Evolutionary conservation across 1,139 yeast species (phyloP), one percentile per base, ranked within the genome.

Genomic region (Yamadazyma sp.): DNA sequence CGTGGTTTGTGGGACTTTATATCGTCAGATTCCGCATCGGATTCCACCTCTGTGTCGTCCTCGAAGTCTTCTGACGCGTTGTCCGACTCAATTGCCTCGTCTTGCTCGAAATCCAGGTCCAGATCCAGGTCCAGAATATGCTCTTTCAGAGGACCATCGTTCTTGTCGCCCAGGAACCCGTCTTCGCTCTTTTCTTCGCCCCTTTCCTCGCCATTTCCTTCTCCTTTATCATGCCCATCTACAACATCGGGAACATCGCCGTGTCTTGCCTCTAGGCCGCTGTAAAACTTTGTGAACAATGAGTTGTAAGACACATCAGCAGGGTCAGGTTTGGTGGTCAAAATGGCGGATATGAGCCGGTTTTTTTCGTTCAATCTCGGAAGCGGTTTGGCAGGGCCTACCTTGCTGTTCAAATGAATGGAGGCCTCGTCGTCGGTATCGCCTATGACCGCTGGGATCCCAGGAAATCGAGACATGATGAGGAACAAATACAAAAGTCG

Each of bases 351-450:
- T 12, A 55, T 48, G 21, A 42, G 40, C 32, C 39, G 34, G 24
- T 46, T 48, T 16, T 42, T 42, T 14, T 33, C 34, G 18, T 35
- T 35, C 45, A 42, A 27, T 22, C 35, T 17, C 9, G 51, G 53
- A 13, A 69, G 52, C 1, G 77, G 76, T 11, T 52, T 48, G 1
- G 74, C 63, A 1, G 69, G 70, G 0, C 75, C 74, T 2, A 71
- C 64, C 7, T 53, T 57, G 29, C 62, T 54, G 40, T 65, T 57
- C 18, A 68, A 46, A 46, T 71, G 76, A 24, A 70, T 63, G 13
- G 77, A 70, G 0, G 64, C 65, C 31, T 70, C 75, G 33, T 70
- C 76, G 40, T 69, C 76, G 0, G 73, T 65, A 35, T 66, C 74
- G 1, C 73, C 73, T 26, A 58, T 52, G 8, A 67, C 57, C 14